Conservation (phyloP, 768 basidiomycete species). For the Suillus clintonianus region DNA sequence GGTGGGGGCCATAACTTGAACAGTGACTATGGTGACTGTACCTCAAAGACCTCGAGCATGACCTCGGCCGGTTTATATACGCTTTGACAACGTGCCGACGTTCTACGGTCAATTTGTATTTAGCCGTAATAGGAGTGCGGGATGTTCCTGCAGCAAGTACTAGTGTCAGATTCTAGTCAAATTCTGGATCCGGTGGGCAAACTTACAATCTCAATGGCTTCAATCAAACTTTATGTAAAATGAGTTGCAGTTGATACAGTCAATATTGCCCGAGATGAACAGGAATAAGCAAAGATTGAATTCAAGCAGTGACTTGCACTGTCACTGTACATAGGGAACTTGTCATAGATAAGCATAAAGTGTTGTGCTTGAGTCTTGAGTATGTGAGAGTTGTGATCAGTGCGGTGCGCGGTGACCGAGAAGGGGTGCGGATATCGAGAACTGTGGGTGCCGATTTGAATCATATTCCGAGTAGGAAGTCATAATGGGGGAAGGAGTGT, state of each 20-base stretch:
- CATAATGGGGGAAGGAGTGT: not conserved
- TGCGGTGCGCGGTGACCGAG: too few species aligned
- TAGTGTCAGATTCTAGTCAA: not conserved
- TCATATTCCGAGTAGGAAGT: not conserved
- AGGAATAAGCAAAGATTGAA: too few species aligned
- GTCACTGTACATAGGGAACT: too few species aligned
- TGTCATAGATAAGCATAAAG: too few species aligned
- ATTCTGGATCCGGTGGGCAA: not conserved
- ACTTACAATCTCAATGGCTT: not conserved
- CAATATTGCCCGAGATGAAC: not conserved
- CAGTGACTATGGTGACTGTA: not conserved
- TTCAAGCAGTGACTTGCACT: too few species aligned
- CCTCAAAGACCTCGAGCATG: not conserved
- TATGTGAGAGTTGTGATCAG: too few species aligned
- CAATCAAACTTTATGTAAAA: too few species aligned
- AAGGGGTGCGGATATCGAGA: too few species aligned
- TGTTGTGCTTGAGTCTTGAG: too few species aligned
- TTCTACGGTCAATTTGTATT: not conserved
- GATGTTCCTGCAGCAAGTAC: not conserved
- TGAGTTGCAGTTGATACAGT: not conserved
- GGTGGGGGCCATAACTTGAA: not conserved
- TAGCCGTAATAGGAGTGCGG: not conserved
- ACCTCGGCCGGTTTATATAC: constrained; percentile 4
- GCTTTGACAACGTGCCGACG: not conserved
- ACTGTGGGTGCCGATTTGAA: too few species aligned